These are phyloP conservation scores for Hericium alpestre DNA, from an alignment of 768 basidiomycete genomes.

Conservation along the genomic window DNA sequence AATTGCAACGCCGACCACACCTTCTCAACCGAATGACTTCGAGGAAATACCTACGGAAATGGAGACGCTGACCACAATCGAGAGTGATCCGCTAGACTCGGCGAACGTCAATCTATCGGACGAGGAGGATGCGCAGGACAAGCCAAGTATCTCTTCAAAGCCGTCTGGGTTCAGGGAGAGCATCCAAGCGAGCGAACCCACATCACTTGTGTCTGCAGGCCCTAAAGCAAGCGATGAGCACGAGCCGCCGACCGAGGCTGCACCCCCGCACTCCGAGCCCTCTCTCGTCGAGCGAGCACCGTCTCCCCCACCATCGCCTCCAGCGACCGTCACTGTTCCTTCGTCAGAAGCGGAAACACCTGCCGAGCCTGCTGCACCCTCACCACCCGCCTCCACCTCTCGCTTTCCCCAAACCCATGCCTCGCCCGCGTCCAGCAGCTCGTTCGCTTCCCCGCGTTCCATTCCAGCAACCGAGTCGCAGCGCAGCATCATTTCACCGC, in stretches of 20 bases:
- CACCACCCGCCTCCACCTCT: background rate
- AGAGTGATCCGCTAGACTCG: conserved; percentile 32
- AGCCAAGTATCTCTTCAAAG: conserved; percentile 8
- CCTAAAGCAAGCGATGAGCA: background rate
- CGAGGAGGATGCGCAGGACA: conserved; percentile 11
- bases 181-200: conserved; percentile 14
- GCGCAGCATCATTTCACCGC: conserved; percentile 17
- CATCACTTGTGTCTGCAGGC: conserved; percentile 9
- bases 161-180: conserved; percentile 50
- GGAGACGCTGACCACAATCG: background rate
- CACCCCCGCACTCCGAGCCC: background rate
- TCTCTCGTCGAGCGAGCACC: background rate
- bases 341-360: conserved; percentile 5
- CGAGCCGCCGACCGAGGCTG: background rate
- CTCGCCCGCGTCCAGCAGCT: conserved; percentile 11
- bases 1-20: conserved; percentile 1
- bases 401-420: conserved; percentile 1
- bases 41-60: background rate
- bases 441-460: background rate
- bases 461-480: conserved; percentile 3
- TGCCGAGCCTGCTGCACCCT: background rate
- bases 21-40: background rate
- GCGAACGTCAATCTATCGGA: conserved; percentile 18
- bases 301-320: conserved; percentile 4
- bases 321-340: conserved; percentile 15